Percentiles rank a stretch among this genome's conserved stretches.
Conservation (phyloP, 2,329 filamentous ascomycete species). For the Ceratocystis cacaofunesta region DNA sequence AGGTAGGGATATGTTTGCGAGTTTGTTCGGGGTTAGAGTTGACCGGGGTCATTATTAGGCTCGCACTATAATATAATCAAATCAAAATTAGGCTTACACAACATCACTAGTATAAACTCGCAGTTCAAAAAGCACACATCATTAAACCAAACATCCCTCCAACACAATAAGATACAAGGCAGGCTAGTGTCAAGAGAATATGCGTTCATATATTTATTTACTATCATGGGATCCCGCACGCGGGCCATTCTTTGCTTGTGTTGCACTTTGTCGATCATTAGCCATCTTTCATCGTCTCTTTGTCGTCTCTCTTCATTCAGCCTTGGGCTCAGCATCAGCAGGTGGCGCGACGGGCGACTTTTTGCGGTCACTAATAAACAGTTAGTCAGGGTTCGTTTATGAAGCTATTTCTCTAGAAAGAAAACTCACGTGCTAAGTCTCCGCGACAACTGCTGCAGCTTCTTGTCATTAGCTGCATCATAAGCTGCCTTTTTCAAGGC, state of each 20-base stretch:
- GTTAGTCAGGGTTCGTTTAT: not conserved
- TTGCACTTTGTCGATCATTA: not conserved
- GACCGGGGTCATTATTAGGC: too few species aligned
- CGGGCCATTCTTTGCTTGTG: not conserved
- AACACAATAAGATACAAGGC: not conserved
- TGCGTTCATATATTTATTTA: conserved; percentile 2
- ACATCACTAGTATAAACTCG: too few species aligned
- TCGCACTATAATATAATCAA: too few species aligned
- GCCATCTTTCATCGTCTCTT: not conserved
- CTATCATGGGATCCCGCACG: not conserved
- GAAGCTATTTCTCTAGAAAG: not conserved
- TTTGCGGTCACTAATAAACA: conserved; percentile 13
- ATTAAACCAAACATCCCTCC: not conserved
- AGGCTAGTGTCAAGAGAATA: not conserved
- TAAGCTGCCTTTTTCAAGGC: conserved; percentile 74
- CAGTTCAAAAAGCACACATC: not conserved
- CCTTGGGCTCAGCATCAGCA: conserved; percentile 4
- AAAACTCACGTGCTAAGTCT: conserved; percentile 84
- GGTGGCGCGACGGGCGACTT: conserved; percentile 7
- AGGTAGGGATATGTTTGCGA: too few species aligned
- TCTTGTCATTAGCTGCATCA: conserved; percentile 84
- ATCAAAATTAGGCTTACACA: too few species aligned
- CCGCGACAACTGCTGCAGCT: conserved; percentile 71
- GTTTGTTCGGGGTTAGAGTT: too few species aligned
- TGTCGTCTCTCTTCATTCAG: not conserved